Evolutionary conservation across 768 basidiomycete species (phyloP), one percentile per base, ranked within the genome.

Genomic region (Podaxis sp.): DNA sequence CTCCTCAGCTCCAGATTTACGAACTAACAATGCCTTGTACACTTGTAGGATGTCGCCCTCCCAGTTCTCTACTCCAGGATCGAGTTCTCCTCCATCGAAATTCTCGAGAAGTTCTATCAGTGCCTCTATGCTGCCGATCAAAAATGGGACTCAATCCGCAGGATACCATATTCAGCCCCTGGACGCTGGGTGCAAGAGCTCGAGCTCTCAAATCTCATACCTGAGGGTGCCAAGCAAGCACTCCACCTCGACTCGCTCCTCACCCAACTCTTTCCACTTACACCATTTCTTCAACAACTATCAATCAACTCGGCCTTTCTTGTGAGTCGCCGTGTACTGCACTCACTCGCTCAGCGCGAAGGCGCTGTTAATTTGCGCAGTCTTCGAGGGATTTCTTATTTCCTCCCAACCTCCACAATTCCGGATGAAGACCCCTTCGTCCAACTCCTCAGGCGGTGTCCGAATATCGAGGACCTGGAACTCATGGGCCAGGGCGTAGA

Each of bases 61-160:
- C 90, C 91, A 0, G 69, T 90, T 38, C 73, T 91, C 54, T 92
- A 90, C 68, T 73, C 81, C n/a, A 73, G 72, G 32, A 78, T 89
- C 25, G 70, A 70, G 28, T 71, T 90, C 32, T 67, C 69, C 4
- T 74, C 76, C 18, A 65, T 83, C 10, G 57, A 69, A 11, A 69
- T 77, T 4, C 75, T 93, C 44, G 78, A 82, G 58, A 79, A 76
- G 62, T 88, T 94, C 65, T 76, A 81, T n/a, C 61, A 73, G n/a
- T 77, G 75, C 23, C 79, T 95, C 1, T 74, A 79, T 61, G 66
- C 69, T 32, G 86, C 88, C 5, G 93, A 96, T 63, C 79, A 83
- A 65, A 82, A 81, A 68, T 96, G 94, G 94, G 92, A 94, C 67
- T 90, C 91, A 47, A 86, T 96, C 59, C 84, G 91, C 55, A 82